These are phyloP conservation scores for Xylaria intraflava DNA, from an alignment of 495 filamentous ascomycete species.

Conservation along the genomic window DNA sequence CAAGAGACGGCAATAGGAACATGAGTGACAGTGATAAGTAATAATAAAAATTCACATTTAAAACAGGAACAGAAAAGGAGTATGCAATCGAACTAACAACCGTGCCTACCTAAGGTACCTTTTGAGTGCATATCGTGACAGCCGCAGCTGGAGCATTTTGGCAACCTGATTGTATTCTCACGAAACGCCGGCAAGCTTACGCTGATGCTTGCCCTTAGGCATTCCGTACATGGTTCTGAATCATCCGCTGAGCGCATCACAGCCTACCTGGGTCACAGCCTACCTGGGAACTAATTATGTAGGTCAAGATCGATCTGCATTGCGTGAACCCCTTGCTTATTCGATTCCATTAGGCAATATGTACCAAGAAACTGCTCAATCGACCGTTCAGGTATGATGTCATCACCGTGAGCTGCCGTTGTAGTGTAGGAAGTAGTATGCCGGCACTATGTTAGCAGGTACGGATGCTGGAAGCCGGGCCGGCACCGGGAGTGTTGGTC, in stretches of 20 bases:
- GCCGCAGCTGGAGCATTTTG: no score
- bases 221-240: no score
- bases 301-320: neutral
- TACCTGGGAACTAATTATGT: no score
- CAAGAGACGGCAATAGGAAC: neutral
- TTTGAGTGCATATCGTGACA: no score
- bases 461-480: neutral
- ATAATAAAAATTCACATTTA: neutral
- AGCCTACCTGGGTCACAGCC: no score
- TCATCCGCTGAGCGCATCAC: no score
- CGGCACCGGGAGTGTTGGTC: neutral
- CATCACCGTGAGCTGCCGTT: neutral
- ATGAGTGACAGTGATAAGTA: neutral
- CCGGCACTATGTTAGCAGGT: neutral
- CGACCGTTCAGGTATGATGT: constrained; percentile 8
- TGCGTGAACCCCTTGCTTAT: neutral
- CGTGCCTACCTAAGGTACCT: no score
- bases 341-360: neutral
- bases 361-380: neutral
- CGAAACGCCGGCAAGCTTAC: no score
- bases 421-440: neutral
- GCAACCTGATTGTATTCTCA: no score
- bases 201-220: no score
- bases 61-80: neutral
- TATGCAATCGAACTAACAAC: no score